Base-by-base conservation (phyloP, 1,139 yeast genomes). In the Kodamaea sp. region DNA sequence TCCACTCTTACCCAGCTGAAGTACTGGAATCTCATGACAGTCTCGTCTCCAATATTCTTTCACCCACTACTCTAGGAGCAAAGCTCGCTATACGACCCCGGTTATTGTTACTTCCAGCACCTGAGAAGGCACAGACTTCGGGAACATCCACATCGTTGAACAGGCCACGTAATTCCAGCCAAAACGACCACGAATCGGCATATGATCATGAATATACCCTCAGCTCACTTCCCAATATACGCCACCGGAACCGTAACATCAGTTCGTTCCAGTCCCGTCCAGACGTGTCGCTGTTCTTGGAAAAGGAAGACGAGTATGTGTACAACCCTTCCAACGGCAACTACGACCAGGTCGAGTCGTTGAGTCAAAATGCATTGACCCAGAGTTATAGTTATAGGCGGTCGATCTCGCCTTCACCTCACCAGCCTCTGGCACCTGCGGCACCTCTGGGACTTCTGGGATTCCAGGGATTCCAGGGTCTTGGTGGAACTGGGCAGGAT, bases 61-160 rank as follows among this genome's bases (percentile, higher is more conserved):
- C 69, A 23, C 73, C 73, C 4, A 67, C 73, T 2, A 50, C 48
- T 26, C 43, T 66, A 10, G 73, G 73, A 0, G 72, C 72, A n/a
- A 56, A 58, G 40, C 46, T 63, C 34, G 73, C 73, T 2, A 40
- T 63, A 29, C 49, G 55, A 16, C 53, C 48, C 14, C 57, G 53
- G 21, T 41, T 44, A 31, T 42, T 61, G 25, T 42, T 63, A n/a
- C 53, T 63, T 39, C 53, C 65, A 2, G 53, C 57, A 11, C 42
- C 45, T 11, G 15, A 6, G 32, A n/a, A 24, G 22, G 16, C 26
- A 16, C 31, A 5, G 13, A n/a, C 23, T 15, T 9, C 11, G 4
- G 15, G 27, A 2, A 4, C 22, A 21, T 19, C 23, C 7, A 9
- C 7, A 14, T 16, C 14, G 6, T n/a, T n/a, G n/a, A n/a, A n/a